Evolutionary conservation across 257 asterid species (phyloP).

Genomic region (Nicotiana tomentosiformis): DNA sequence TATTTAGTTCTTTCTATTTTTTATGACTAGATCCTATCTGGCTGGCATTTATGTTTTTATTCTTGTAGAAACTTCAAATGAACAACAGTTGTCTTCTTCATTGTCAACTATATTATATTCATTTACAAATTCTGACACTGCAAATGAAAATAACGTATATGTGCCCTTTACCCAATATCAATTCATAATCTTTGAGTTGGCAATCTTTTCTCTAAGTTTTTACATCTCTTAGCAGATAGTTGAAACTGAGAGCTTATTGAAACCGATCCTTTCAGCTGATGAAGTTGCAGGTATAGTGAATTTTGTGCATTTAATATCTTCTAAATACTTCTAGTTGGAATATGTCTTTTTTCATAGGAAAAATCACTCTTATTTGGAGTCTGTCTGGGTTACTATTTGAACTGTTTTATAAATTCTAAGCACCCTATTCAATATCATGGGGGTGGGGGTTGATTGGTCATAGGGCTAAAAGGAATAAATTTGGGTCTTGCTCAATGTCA

Average conservation of each 20-base stretch:
- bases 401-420: neutral
- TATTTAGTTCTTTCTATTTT: neutral
- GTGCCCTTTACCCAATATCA: neutral
- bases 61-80: neutral
- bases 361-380: neutral
- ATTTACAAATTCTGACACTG: neutral
- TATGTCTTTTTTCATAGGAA: neutral
- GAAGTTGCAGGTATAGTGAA: conserved; percentile 55
- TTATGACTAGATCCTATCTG: neutral
- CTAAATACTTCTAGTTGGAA: neutral
- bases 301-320: neutral
- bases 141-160: neutral
- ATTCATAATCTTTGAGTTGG: neutral
- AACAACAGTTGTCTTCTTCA: neutral
- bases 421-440: no score
- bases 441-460: no score
- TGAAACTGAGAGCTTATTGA: conserved; percentile 79
- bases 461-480: no score
- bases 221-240: conserved; percentile 43
- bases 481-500: no score
- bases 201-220: conserved; percentile 10
- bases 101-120: neutral
- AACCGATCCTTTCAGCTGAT: conserved; percentile 67
- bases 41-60: neutral
- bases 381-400: no score